Conservation (phyloP, 2,329 filamentous ascomycete genomes). For the Diaporthe destruens region DNA sequence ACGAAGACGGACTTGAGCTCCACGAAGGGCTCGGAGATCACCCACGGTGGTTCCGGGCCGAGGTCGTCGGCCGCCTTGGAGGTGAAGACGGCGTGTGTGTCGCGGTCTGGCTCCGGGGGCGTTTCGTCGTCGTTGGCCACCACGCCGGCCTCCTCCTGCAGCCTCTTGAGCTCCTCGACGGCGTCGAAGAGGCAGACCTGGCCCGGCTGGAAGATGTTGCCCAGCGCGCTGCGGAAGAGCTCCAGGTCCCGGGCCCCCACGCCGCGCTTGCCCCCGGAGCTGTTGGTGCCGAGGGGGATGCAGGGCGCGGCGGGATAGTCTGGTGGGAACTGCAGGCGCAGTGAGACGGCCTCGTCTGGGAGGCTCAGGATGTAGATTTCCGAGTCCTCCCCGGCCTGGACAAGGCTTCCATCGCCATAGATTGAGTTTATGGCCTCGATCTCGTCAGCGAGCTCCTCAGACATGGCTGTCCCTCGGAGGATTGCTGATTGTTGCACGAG, state of each 20-base stretch:
- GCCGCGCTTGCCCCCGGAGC: constrained; percentile 78
- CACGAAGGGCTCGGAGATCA: constrained; percentile 76
- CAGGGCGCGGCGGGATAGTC: constrained; percentile 83
- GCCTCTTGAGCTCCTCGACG: constrained; percentile 77
- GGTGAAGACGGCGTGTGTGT: constrained; percentile 31
- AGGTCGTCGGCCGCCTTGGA: constrained; percentile 38
- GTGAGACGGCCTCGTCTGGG: constrained; percentile 68
- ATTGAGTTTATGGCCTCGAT: constrained; percentile 87
- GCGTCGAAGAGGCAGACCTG: constrained; percentile 91
- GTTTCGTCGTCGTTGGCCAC: constrained; percentile 39
- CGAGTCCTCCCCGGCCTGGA: constrained; percentile 53
- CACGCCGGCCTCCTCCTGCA: constrained; percentile 50
- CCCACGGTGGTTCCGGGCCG: constrained; percentile 70
- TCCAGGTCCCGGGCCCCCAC: constrained; percentile 79
- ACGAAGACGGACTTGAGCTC: constrained; percentile 93
- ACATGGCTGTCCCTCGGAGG: constrained; percentile 54
- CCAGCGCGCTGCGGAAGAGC: constrained; percentile 75
- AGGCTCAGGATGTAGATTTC: constrained; percentile 73
- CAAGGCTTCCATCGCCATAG: constrained; percentile 77
- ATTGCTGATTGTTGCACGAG: background rate
- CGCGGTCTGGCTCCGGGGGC: constrained; percentile 41
- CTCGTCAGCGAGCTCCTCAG: constrained; percentile 76
- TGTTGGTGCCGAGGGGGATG: constrained; percentile 81
- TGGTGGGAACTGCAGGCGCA: constrained; percentile 76
- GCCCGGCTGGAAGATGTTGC: constrained; percentile 76